Percentiles rank a stretch among this genome's conserved stretches.
Evolutionary conservation across 163 green algal genomes (phyloP).

Genomic region (Volvox carteri): DNA sequence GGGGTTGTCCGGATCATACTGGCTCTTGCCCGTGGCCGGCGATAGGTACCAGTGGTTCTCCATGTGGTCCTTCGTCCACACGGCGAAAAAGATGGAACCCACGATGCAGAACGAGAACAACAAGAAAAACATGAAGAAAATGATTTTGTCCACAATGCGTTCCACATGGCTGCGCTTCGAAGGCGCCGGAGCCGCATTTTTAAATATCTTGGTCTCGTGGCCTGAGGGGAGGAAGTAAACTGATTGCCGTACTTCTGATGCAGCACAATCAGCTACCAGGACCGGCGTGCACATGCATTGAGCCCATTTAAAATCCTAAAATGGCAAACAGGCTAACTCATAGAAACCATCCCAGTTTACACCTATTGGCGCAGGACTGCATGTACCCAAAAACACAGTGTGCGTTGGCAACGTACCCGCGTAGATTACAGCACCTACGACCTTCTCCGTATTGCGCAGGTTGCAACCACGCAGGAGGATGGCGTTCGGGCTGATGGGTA

Average conservation of each 20-base stretch:
- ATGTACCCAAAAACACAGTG: too few relatives aligned
- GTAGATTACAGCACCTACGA: slow-evolving; percentile 88
- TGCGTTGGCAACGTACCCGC: slow-evolving; percentile 67
- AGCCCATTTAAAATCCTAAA: too few relatives aligned
- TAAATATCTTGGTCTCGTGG: slow-evolving; percentile 94
- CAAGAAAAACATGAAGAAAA: slow-evolving; percentile 90
- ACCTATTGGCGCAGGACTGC: too few relatives aligned
- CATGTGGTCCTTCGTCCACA: slow-evolving; percentile 73
- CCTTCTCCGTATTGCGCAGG: slow-evolving; percentile 87
- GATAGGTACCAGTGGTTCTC: slow-evolving; percentile 84
- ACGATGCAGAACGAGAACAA: slow-evolving; percentile 85
- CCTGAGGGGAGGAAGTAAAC: slow-evolving; percentile 59
- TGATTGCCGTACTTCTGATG: background rate
- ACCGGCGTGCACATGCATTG: too few relatives aligned
- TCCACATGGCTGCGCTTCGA: slow-evolving; percentile 91
- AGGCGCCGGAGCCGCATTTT: slow-evolving; percentile 88
- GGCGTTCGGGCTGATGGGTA: slow-evolving; percentile 59
- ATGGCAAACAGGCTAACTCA: too few relatives aligned
- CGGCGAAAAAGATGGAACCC: slow-evolving; percentile 75
- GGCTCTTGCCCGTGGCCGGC: slow-evolving; percentile 31
- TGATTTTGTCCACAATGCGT: slow-evolving; percentile 87
- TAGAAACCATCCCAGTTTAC: too few relatives aligned
- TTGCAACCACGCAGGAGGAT: slow-evolving; percentile 86
- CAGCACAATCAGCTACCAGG: too few relatives aligned
- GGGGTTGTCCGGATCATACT: slow-evolving; percentile 76